Percentiles rank a stretch among this genome's conserved stretches.
Evolutionary conservation across 2,329 filamentous ascomycete genomes (phyloP).

Genomic region (Trichoderma citrinoviride): DNA sequence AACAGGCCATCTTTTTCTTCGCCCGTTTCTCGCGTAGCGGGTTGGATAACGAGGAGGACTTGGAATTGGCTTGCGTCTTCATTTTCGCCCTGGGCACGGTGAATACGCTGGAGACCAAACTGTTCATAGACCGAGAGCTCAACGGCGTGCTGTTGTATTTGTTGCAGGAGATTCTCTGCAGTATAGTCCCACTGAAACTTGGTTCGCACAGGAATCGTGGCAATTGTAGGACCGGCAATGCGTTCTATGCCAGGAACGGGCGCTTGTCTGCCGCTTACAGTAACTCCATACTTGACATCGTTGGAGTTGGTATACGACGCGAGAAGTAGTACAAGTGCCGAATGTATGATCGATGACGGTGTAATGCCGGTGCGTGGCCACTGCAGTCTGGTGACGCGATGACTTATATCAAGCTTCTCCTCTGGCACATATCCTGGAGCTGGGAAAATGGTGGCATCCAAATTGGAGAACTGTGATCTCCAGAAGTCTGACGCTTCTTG

Average conservation of each 20-base stretch:
- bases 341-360: slow-evolving; percentile 20
- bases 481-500: slow-evolving; percentile 1
- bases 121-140: slow-evolving; percentile 31
- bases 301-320: slow-evolving; percentile 35
- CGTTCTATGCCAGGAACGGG: slow-evolving; percentile 2
- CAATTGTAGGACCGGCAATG: slow-evolving; percentile 11
- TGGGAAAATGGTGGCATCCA: slow-evolving; percentile 11
- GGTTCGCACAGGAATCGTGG: slow-evolving; percentile 23
- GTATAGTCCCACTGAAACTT: slow-evolving; percentile 14
- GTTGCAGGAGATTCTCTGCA: slow-evolving; percentile 14
- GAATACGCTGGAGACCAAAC: slow-evolving; percentile 34
- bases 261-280: slow-evolving; percentile 25
- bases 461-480: slow-evolving; percentile 3
- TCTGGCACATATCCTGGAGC: neutral
- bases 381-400: neutral
- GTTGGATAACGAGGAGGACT: slow-evolving; percentile 19
- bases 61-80: slow-evolving; percentile 24
- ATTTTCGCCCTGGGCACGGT: slow-evolving; percentile 19
- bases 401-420: neutral
- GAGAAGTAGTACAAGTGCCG: slow-evolving; percentile 34
- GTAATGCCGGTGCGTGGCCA: neutral
- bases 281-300: slow-evolving; percentile 32
- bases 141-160: slow-evolving; percentile 28
- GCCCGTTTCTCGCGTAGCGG: neutral
- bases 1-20: neutral